Conservation (phyloP, 2,329 filamentous ascomycete species). For the Ascochyta rabiei region DNA sequence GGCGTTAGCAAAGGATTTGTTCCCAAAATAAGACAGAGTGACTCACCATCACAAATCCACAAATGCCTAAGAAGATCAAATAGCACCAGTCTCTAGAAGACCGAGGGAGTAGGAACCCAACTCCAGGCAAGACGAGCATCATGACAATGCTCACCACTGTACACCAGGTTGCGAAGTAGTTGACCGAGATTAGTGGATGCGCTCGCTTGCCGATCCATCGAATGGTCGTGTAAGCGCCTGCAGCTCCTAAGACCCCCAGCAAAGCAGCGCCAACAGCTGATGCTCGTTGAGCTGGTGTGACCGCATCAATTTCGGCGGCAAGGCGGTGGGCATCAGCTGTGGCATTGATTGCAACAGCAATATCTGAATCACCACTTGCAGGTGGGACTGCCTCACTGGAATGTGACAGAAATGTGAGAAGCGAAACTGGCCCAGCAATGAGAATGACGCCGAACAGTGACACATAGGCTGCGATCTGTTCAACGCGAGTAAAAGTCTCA, state of each 20-base stretch:
- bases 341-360: constrained; percentile 38
- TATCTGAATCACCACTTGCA: constrained; percentile 3
- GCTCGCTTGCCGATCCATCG: constrained; percentile 79
- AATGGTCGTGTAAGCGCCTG: constrained; percentile 75
- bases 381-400: constrained; percentile 22
- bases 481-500: constrained; percentile 78
- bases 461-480: constrained; percentile 76
- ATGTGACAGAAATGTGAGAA: constrained; percentile 54
- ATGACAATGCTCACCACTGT: constrained; percentile 69
- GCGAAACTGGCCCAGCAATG: constrained; percentile 73
- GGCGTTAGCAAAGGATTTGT: neutral
- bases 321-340: constrained; percentile 27
- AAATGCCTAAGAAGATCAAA: constrained; percentile 70
- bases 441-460: constrained; percentile 81
- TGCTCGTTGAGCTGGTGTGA: constrained; percentile 69
- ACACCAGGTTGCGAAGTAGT: constrained; percentile 78
- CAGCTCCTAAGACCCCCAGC: constrained; percentile 76
- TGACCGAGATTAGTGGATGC: constrained; percentile 83
- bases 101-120: constrained; percentile 63
- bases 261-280: constrained; percentile 74
- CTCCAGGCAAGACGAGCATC: constrained; percentile 62
- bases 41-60: constrained; percentile 74
- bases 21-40: neutral
- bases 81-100: constrained; percentile 68
- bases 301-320: constrained; percentile 49